A percentile compares a stretch with the other conserved stretches of the same genome.
Conservation (phyloP, 306 rosid genomes). For the Castanospermum australe region DNA sequence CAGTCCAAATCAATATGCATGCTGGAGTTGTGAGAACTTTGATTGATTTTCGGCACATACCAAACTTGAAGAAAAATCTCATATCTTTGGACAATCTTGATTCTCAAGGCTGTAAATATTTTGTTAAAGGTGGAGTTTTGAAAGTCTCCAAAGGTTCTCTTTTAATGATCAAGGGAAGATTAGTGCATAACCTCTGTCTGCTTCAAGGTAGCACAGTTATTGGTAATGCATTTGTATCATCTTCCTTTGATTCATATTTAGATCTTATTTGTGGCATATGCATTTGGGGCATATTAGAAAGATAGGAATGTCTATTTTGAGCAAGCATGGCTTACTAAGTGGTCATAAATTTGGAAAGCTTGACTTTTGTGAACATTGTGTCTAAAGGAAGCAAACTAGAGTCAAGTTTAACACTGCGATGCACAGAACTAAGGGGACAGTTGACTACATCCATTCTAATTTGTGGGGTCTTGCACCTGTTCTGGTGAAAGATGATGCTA, state of each 20-base stretch:
- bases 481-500: background rate
- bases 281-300: background rate
- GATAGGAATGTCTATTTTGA: background rate
- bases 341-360: background rate
- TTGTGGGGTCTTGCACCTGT: background rate
- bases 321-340: background rate
- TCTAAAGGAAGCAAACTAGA: too few species aligned
- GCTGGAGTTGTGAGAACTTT: too few species aligned
- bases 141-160: background rate
- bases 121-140: background rate
- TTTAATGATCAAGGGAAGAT: background rate
- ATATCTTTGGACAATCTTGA: too few species aligned
- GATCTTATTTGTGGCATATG: background rate
- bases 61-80: too few species aligned
- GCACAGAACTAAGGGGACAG: background rate
- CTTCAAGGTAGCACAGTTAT: background rate
- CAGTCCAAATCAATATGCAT: too few species aligned
- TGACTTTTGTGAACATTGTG: too few species aligned
- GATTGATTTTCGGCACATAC: too few species aligned
- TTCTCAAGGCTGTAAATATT: too few species aligned
- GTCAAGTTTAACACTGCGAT: background rate
- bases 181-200: background rate
- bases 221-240: background rate
- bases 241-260: background rate
- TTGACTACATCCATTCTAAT: too few species aligned